Conservation (phyloP, 2,329 filamentous ascomycete genomes). For the Fusarium algeriense region DNA sequence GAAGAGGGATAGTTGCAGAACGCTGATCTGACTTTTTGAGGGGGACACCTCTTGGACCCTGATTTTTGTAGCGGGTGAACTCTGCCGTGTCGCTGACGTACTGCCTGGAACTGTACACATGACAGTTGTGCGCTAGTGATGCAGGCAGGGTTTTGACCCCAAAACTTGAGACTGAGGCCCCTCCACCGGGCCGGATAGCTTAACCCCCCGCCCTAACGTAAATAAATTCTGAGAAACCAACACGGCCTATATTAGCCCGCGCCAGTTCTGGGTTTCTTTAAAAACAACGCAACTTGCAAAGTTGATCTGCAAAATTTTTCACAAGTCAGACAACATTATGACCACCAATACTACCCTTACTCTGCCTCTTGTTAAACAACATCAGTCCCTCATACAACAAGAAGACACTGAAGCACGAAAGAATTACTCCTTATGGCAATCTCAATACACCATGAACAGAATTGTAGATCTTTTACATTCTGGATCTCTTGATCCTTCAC, state of each 20-base stretch:
- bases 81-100: neutral
- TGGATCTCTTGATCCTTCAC: neutral
- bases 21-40: neutral
- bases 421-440: neutral
- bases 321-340: neutral
- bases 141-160: neutral
- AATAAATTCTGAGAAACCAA: neutral
- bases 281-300: neutral
- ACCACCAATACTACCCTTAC: neutral
- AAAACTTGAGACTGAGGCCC: neutral
- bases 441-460: neutral
- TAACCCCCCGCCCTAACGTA: neutral
- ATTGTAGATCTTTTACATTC: neutral
- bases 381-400: too few species aligned
- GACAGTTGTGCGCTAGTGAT: neutral
- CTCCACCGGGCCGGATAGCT: neutral
- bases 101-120: neutral
- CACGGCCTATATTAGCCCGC: neutral
- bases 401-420: neutral
- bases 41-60: neutral
- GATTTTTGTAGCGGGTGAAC: neutral
- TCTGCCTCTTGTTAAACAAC: neutral
- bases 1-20: neutral
- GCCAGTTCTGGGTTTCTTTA: neutral
- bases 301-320: neutral